Evolutionary conservation across 140 eudicot genomes (phyloP), one percentile per base, ranked within the genome.

Genomic region (Cichorium intybus): DNA sequence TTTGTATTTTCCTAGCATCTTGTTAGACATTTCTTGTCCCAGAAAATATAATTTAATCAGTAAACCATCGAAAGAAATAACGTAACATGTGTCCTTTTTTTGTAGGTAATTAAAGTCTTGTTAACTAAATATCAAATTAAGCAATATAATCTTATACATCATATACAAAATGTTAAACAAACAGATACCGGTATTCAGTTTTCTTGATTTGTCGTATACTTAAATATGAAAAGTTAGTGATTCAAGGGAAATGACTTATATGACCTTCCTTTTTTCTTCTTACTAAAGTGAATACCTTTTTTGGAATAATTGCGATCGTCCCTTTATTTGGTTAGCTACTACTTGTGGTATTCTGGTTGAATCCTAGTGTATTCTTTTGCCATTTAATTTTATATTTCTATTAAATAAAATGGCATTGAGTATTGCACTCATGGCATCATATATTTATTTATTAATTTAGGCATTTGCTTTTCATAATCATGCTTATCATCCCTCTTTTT

Each of bases 251-350:
- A 31, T 21, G 5, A 65, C 23, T 29, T 23, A 8, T 50, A 31
- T 65, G 60, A 18, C 50, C 60, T 49, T 22, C 50, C 7, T 66
- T 51, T 31, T 49, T 24, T n/a, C n/a, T n/a, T 33, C 14, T 23
- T 39, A 35, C 34, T 67, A 67, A 67, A 49, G 50, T 65, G 49
- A 65, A 7, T 12, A 18, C 59, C 31, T 27, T 50, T 65, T 50
- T 28, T 49, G 17, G 18, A 55, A 67, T 50, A 35, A 54, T 34
- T 15, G 20, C 34, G 52, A 18, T 18, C 20, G 53, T 23, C 15
- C 54, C 74, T 74, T 74, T 74, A 74, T 74, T 74, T 66, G 79
- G 79, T 74, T 47, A 74, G 74, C 74, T 66, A 66, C 79, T 74
- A 74, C 49, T 74, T 74, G 79, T 48, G 69, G 28, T 16, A 49